Base-by-base conservation (phyloP, 352 stramenopile genomes). In the Pythium pyrilobum region DNA sequence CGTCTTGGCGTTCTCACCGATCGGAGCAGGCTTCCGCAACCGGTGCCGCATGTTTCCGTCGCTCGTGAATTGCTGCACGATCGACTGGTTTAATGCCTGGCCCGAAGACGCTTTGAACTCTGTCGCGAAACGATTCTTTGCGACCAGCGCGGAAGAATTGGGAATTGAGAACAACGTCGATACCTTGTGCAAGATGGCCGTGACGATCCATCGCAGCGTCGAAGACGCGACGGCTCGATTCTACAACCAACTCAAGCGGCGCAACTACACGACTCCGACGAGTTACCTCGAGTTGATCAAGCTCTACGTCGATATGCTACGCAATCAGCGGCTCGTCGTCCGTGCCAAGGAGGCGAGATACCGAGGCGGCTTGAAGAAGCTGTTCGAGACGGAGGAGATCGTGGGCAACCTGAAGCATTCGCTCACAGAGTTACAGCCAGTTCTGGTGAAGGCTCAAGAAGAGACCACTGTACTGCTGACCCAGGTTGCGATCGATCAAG, bases 21-120 rank as follows among this genome's bases (percentile, higher is more conserved):
- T 98, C 40, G 92, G 92, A 11, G 76, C 75, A 1, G 78, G 82
- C n/a, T 98, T 98, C 52, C 79, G 92, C 2, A 96, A 92, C 31
- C 86, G 92, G 0, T 97, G 90, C 52, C 85, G 89, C 12, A 97
- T 96, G 85, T 98, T 98, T 47, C 93, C 91, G 40, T 97, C 89
- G 40, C 72, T 98, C 4, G 89, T 97, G 5, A 97, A 97, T 53
- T 97, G 87, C 70, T 97, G 89, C 47, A 96, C 86, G 37, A 98
- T 98, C 62, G 93, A 98, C 55, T 98, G 94, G 94, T 98, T 98
- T 70, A 96, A 96, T 47, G 84, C 93, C 20, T 98, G 94, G 94
- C 94, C 94, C 0, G 85, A 96, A 54, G 93, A 98, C 44, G 94
- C 94, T 9, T 72, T 98, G 3, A 84, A 87, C 59, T 96, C 83